Percentiles rank a stretch among this genome's conserved stretches.
These are phyloP conservation scores for Shiraia sp. DNA, from an alignment of 2,329 filamentous ascomycete genomes.

Conservation along the genomic window DNA sequence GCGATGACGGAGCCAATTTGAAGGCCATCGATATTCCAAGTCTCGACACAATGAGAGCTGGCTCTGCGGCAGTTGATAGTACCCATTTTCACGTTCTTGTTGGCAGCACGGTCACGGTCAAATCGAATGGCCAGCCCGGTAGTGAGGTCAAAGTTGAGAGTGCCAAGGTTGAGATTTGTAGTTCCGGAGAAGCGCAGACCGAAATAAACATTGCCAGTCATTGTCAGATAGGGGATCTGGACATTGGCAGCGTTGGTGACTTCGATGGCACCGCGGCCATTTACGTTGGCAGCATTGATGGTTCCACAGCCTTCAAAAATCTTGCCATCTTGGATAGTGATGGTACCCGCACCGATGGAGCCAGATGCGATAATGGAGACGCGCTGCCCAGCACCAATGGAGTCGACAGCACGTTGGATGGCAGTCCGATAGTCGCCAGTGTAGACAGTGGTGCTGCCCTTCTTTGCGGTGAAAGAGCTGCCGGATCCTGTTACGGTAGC, in stretches of 20 bases:
- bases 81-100: constrained; percentile 59
- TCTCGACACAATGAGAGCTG: constrained; percentile 61
- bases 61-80: constrained; percentile 57
- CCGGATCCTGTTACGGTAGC: constrained; percentile 54
- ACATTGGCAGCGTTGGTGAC: constrained; percentile 54
- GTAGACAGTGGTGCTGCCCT: constrained; percentile 54
- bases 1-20: constrained; percentile 58
- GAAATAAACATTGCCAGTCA: constrained; percentile 63
- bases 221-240: constrained; percentile 59
- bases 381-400: constrained; percentile 57
- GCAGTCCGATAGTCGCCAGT: constrained; percentile 59
- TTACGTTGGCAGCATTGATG: constrained; percentile 51
- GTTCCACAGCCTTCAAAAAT: constrained; percentile 64
- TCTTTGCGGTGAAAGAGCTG: constrained; percentile 52
- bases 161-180: constrained; percentile 52
- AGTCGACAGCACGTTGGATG: constrained; percentile 59
- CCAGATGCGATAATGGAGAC: constrained; percentile 60
- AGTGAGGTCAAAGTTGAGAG: constrained; percentile 60
- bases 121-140: constrained; percentile 62
- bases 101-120: constrained; percentile 58
- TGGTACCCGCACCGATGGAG: constrained; percentile 58
- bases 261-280: constrained; percentile 59
- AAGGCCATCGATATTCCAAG: constrained; percentile 62
- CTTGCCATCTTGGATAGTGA: constrained; percentile 57
- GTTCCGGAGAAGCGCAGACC: constrained; percentile 61